Conservation (phyloP, 2,329 filamentous ascomycete species). For the Chrysoporthe cubensis region DNA sequence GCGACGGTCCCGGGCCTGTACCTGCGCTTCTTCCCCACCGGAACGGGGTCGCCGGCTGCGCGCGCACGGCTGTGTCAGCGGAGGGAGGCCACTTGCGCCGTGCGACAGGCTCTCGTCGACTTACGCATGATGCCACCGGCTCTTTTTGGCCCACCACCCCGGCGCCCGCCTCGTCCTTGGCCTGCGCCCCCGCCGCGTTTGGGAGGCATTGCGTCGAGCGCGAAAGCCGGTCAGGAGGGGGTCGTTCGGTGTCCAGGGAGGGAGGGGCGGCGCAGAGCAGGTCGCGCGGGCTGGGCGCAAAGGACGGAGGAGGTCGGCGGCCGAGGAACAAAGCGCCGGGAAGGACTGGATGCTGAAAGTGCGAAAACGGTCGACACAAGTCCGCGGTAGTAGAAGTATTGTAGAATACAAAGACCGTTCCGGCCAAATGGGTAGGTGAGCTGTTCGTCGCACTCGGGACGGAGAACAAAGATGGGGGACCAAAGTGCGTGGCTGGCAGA, state of each 20-base stretch:
- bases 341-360: not conserved
- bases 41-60: constrained; percentile 74
- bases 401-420: not conserved
- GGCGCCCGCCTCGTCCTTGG: not conserved
- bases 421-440: not conserved
- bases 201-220: constrained; percentile 2
- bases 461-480: not conserved
- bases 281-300: constrained; percentile 24
- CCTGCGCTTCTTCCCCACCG: constrained; percentile 62
- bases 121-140: constrained; percentile 49
- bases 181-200: constrained; percentile 1
- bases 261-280: constrained; percentile 21
- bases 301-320: not conserved
- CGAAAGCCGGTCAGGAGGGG: not conserved
- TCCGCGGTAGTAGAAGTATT: not conserved
- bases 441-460: not conserved
- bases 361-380: not conserved
- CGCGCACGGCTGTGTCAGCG: constrained; percentile 32
- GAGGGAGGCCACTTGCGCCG: not conserved
- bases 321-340: not conserved
- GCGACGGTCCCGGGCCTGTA: constrained; percentile 83
- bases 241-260: not conserved
- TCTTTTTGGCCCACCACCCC: constrained; percentile 30
- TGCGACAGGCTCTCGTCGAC: constrained; percentile 22
- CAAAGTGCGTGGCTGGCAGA: not conserved